Conservation (phyloP, 352 stramenopile genomes). For the Phytophthora kernoviae region DNA sequence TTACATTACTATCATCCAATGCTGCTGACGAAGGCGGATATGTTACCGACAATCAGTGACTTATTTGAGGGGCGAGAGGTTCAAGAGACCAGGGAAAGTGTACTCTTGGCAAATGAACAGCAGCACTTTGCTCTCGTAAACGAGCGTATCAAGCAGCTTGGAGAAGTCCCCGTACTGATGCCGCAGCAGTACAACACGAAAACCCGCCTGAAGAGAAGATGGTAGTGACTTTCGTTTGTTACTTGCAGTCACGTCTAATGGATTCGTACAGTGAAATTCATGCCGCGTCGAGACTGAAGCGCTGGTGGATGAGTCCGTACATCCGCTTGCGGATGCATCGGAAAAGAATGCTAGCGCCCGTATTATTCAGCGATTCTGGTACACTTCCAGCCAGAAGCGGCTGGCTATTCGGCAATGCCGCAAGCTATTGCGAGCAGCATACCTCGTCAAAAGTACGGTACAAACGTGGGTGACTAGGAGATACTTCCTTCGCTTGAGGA, state of each 20-base stretch:
- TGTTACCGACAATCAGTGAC: slow-evolving; percentile 55
- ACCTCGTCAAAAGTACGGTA: slow-evolving; percentile 52
- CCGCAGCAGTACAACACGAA: slow-evolving; percentile 88
- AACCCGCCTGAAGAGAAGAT: slow-evolving; percentile 93
- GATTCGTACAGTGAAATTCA: slow-evolving; percentile 94
- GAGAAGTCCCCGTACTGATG: slow-evolving; percentile 91
- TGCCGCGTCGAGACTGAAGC: slow-evolving; percentile 87
- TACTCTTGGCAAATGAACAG: slow-evolving; percentile 69
- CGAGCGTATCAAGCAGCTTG: slow-evolving; percentile 89
- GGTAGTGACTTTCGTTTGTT: slow-evolving; percentile 94
- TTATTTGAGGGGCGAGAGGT: slow-evolving; percentile 3
- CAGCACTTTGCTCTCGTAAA: slow-evolving; percentile 91
- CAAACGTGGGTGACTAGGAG: slow-evolving; percentile 31
- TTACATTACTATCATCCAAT: slow-evolving; percentile 96
- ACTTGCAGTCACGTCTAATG: slow-evolving; percentile 94
- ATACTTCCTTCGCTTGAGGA: slow-evolving; percentile 32
- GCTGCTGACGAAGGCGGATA: slow-evolving; percentile 77
- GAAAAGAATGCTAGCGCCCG: slow-evolving; percentile 64
- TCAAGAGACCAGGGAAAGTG: slow-evolving; percentile 25
- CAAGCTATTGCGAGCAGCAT: slow-evolving; percentile 60
- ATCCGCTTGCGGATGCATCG: slow-evolving; percentile 59
- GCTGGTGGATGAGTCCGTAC: slow-evolving; percentile 68
- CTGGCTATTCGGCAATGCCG: slow-evolving; percentile 73
- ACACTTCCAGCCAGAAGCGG: slow-evolving; percentile 76
- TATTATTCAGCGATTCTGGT: slow-evolving; percentile 82